phyloP scores from a whole-genome alignment of 2,329 filamentous ascomycete genomes.

The Phoma sp. region DNA sequence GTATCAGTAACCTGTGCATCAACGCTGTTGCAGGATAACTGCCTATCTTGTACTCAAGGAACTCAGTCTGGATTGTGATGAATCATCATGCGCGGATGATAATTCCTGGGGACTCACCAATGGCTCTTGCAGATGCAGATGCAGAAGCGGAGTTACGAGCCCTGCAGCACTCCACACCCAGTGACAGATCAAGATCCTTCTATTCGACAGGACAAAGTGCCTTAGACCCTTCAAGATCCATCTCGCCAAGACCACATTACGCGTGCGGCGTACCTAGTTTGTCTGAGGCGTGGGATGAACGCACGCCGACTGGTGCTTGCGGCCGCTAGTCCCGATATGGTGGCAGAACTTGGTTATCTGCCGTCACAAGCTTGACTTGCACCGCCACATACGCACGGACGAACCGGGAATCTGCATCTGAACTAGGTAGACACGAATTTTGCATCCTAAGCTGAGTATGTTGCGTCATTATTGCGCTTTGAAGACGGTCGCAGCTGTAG shows the following conservation, averaged over 20 bases:
- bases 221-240: neutral
- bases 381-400: conserved; percentile 17
- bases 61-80: conserved; percentile 7
- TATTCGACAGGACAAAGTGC: neutral
- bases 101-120: too few relatives aligned
- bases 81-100: conserved; percentile 5
- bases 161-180: neutral
- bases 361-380: neutral
- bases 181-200: neutral
- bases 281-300: neutral
- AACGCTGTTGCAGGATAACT: conserved; percentile 3
- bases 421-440: neutral
- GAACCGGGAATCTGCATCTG: too few relatives aligned
- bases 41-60: conserved; percentile 2
- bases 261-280: too few relatives aligned
- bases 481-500: too few relatives aligned
- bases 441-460: neutral
- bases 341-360: conserved; percentile 1
- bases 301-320: too few relatives aligned
- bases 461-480: neutral
- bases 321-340: neutral
- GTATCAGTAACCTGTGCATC: conserved; percentile 1
- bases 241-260: neutral
- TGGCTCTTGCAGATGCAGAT: neutral
- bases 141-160: neutral